phyloP scores from a whole-genome alignment of 805 yeast species.

The Candida suzukii region DNA sequence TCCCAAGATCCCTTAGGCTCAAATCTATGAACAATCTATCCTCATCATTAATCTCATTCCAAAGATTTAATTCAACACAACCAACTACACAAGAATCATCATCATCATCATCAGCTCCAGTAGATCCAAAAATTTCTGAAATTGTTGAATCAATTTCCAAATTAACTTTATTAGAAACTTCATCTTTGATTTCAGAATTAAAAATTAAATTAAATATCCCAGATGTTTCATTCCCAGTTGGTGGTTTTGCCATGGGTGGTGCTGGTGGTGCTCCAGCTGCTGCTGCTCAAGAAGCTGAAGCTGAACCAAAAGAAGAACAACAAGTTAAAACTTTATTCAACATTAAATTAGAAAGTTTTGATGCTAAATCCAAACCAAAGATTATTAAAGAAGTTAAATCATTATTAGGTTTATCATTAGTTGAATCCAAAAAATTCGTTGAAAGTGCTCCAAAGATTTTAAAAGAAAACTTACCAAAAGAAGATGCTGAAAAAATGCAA shows the following conservation, averaged over 20 bases:
- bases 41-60: slow-evolving; percentile 6
- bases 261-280: slow-evolving; percentile 58
- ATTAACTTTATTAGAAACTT: slow-evolving; percentile 88
- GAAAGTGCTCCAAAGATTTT: slow-evolving; percentile 95
- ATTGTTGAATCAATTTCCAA: slow-evolving; percentile 90
- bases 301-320: slow-evolving; percentile 64
- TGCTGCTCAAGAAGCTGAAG: slow-evolving; percentile 67
- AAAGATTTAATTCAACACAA: slow-evolving; percentile 48
- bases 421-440: slow-evolving; percentile 95
- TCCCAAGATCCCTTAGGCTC: neutral
- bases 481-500: slow-evolving; percentile 95
- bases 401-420: slow-evolving; percentile 84
- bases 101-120: slow-evolving; percentile 33
- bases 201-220: slow-evolving; percentile 83
- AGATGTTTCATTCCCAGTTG: slow-evolving; percentile 39
- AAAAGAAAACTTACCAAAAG: slow-evolving; percentile 94
- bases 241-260: slow-evolving; percentile 41
- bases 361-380: slow-evolving; percentile 93
- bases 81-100: slow-evolving; percentile 17
- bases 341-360: slow-evolving; percentile 88
- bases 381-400: slow-evolving; percentile 95
- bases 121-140: slow-evolving; percentile 79
- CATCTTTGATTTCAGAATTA: slow-evolving; percentile 75
- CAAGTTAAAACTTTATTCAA: slow-evolving; percentile 93
- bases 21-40: neutral